These are phyloP conservation scores for Daldinia sp. DNA, from an alignment of 2,329 filamentous ascomycete genomes.

Conservation along the genomic window DNA sequence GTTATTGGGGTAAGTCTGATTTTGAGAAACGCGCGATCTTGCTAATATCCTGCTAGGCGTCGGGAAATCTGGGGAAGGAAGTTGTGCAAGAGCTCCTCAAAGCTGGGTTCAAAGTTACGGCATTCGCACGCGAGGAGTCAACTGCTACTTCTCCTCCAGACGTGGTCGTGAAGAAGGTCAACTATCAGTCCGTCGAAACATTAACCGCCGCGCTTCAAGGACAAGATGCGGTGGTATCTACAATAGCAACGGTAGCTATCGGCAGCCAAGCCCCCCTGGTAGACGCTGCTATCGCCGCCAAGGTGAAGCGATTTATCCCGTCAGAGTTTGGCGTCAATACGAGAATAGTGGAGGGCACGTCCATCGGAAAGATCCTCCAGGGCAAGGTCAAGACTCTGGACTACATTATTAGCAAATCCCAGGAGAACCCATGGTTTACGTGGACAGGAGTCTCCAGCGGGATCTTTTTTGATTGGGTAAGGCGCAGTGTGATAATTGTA, in stretches of 20 bases:
- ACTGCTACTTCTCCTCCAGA: slow-evolving; percentile 51
- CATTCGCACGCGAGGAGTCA: slow-evolving; percentile 62
- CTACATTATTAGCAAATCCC: slow-evolving; percentile 63
- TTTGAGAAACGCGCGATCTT: background rate
- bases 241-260: slow-evolving; percentile 56
- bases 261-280: slow-evolving; percentile 65
- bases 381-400: slow-evolving; percentile 55
- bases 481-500: slow-evolving; percentile 9
- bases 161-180: slow-evolving; percentile 59
- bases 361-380: slow-evolving; percentile 46
- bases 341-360: slow-evolving; percentile 38
- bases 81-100: slow-evolving; percentile 48
- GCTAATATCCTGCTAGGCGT: slow-evolving; percentile 42
- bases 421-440: slow-evolving; percentile 60
- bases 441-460: slow-evolving; percentile 72
- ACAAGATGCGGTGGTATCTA: slow-evolving; percentile 67
- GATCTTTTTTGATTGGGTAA: slow-evolving; percentile 71
- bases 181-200: slow-evolving; percentile 60
- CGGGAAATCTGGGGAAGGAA: slow-evolving; percentile 50
- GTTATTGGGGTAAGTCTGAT: slow-evolving; percentile 44
- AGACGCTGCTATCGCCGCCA: slow-evolving; percentile 67
- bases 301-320: slow-evolving; percentile 68
- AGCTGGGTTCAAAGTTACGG: slow-evolving; percentile 61
- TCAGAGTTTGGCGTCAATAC: slow-evolving; percentile 63
- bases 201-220: slow-evolving; percentile 61